Evolutionary conservation across 257 asterid genomes (phyloP).

Genomic region (Parsonsia alboflavescens): DNA sequence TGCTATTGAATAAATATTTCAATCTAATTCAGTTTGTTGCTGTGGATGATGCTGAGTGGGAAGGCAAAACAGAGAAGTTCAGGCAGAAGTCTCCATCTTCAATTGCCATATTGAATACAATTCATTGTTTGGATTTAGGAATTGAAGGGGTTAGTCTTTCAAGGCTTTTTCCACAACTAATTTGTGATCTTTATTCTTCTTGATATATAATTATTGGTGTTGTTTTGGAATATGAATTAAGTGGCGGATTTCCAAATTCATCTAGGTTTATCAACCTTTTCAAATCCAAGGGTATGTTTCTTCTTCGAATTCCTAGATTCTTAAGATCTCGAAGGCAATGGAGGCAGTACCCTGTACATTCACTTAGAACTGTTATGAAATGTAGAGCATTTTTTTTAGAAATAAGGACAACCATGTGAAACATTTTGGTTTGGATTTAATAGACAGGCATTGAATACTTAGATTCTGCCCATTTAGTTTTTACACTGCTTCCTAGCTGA

Average conservation of each 20-base stretch:
- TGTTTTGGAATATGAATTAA: neutral
- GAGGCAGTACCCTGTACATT: neutral
- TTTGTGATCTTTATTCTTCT: neutral
- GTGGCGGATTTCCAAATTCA: neutral
- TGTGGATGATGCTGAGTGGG: slow-evolving; percentile 42
- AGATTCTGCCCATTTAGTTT: neutral
- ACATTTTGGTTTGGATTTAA: neutral
- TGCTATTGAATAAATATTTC: neutral
- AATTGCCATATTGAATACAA: slow-evolving; percentile 41
- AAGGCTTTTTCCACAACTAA: neutral
- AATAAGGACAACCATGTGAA: neutral
- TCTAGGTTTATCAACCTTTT: neutral
- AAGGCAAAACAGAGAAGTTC: slow-evolving; percentile 25
- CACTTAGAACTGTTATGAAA: neutral
- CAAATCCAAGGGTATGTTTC: neutral
- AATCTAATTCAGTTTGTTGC: slow-evolving; percentile 41
- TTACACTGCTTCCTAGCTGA: neutral
- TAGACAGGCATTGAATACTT: neutral
- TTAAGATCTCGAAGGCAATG: neutral
- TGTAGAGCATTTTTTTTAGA: neutral
- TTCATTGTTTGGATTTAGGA: slow-evolving; percentile 32
- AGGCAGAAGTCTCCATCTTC: slow-evolving; percentile 43
- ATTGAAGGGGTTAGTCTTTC: slow-evolving; percentile 56
- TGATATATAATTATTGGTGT: neutral
- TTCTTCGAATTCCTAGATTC: neutral